phyloP scores from a whole-genome alignment of 1,139 yeast species.

The Kodamaea derodonti region DNA sequence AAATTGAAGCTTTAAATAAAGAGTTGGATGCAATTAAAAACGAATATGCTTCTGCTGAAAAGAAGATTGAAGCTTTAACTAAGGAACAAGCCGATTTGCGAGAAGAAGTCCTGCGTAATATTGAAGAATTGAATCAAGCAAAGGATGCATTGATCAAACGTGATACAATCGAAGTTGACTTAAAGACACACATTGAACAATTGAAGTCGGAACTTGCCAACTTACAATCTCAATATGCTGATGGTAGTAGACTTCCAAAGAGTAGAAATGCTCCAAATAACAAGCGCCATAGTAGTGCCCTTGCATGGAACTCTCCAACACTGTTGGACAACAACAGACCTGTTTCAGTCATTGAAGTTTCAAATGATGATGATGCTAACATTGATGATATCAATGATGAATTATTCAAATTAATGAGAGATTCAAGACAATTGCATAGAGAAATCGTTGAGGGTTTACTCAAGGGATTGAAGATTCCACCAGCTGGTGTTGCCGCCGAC shows the following conservation, averaged over 20 bases:
- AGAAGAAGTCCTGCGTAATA: conserved; percentile 57
- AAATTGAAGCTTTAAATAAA: conserved; percentile 50
- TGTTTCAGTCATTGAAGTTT: conserved; percentile 57
- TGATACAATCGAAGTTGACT: conserved; percentile 63
- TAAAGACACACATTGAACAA: conserved; percentile 66
- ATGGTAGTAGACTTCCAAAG: conserved; percentile 8
- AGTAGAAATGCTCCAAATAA: conserved; percentile 29
- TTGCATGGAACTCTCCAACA: conserved; percentile 32
- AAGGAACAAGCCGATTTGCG: conserved; percentile 63
- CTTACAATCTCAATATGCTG: conserved; percentile 34
- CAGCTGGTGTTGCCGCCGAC: conserved; percentile 78
- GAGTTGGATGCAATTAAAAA: conserved; percentile 55
- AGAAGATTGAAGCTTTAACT: conserved; percentile 60
- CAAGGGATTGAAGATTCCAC: conserved; percentile 85
- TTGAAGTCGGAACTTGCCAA: conserved; percentile 62
- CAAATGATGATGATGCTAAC: conserved; percentile 53
- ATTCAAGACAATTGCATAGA: conserved; percentile 71
- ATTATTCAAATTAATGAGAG: conserved; percentile 68
- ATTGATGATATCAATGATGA: conserved; percentile 72
- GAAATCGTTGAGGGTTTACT: conserved; percentile 87
- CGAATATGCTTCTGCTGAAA: conserved; percentile 60
- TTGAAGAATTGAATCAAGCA: conserved; percentile 61
- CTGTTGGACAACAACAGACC: conserved; percentile 41
- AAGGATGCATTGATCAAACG: conserved; percentile 60
- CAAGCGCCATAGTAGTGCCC: conserved; percentile 43